Evolutionary conservation across 2,329 filamentous ascomycete species (phyloP), one percentile per base, ranked within the genome.

Genomic region (Alternaria atra): DNA sequence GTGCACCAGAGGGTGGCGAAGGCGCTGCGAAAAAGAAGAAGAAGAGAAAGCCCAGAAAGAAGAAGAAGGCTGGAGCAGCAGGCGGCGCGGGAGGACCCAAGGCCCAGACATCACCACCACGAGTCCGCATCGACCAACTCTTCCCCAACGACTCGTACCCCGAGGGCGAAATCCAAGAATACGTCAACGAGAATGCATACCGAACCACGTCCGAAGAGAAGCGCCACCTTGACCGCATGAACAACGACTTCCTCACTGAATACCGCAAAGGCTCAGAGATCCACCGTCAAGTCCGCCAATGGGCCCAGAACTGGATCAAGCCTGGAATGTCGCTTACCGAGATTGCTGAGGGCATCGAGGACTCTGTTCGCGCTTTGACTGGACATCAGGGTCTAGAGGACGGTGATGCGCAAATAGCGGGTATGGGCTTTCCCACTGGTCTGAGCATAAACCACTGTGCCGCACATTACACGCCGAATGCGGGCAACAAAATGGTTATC

Each of bases 391-490:
- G 92, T 7, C 80, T 95, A 43, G 85, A 90, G 63, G 90, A 93
- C 71, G 93, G 93, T 5, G 92, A 96, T 72, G 89, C 89, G 55
- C 81, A 94, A 65, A 87, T 89, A 72, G 92, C 89, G 32, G 92
- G 93, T 56, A 92, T 96, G 86, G 93, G 91, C 4, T 97, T 97
- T 81, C 93, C 93, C 5, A 93, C 90, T 23, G 93, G 93, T 53
- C 83, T 96, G 55, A 93, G 90, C 76, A 84, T 95, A 68, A 94
- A 97, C 81, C 88, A 95, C 76, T 92, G 91, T 72, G 92, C 92
- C 1, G 93, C 93, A 4, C 93, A 96, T 80, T 96, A 91, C 79
- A 94, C 90, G 7, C 93, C 93, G 9, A 97, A 96, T 75, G 90
- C 91, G 2, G 92, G 92, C 56, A 95, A 95, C 80, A 96, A 94